Conservation (phyloP, 108 stramenopile genomes). For the Phaeodactylum tricornutum region DNA sequence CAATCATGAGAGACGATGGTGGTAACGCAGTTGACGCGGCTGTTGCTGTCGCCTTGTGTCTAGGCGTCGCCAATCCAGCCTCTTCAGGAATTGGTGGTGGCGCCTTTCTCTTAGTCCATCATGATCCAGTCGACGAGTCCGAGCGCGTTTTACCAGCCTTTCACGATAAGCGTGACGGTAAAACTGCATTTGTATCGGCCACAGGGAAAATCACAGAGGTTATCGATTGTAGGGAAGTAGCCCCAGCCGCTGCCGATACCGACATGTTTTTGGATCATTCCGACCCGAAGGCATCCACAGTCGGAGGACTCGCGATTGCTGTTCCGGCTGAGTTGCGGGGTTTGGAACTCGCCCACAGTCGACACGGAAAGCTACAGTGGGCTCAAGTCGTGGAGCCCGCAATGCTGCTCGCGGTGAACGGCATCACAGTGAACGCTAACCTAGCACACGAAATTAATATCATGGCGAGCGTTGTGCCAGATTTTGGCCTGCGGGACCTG, state of each 20-base stretch:
- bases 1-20: constrained; percentile 26
- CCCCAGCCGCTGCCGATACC: constrained; percentile 30
- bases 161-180: constrained; percentile 22
- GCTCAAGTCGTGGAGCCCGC: constrained; percentile 48
- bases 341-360: constrained; percentile 51
- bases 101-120: constrained; percentile 61
- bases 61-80: constrained; percentile 72
- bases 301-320: constrained; percentile 56
- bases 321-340: constrained; percentile 75
- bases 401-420: constrained; percentile 42
- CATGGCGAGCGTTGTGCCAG: background rate
- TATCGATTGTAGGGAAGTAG: constrained; percentile 73
- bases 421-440: constrained; percentile 26
- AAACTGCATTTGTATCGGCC: background rate
- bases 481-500: constrained; percentile 12
- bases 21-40: constrained; percentile 82
- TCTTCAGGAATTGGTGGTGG: constrained; percentile 79
- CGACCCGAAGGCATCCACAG: constrained; percentile 21
- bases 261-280: constrained; percentile 42
- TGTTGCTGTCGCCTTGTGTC: constrained; percentile 56
- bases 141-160: constrained; percentile 11
- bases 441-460: constrained; percentile 33
- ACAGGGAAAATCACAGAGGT: constrained; percentile 42
- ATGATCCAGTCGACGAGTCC: constrained; percentile 5
- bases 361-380: constrained; percentile 56